Percentiles rank a stretch among this genome's conserved stretches.
phyloP scores from a whole-genome alignment of 23 red algal genomes.

The Gracilaria caudata region DNA sequence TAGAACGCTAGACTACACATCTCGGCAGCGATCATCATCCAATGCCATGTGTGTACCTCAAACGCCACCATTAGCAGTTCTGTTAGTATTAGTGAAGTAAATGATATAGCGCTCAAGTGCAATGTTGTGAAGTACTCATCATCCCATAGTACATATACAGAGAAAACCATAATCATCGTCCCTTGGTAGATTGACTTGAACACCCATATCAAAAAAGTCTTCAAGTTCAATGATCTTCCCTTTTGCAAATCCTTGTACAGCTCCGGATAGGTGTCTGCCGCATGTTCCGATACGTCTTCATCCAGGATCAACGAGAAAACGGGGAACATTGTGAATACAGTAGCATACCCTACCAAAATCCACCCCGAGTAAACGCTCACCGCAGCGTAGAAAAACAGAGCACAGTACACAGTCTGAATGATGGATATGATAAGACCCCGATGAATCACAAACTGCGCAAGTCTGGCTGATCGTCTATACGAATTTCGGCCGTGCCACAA shows the following conservation, averaged over 20 bases:
- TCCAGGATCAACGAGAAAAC: slow-evolving; percentile 94
- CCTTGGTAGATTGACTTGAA: slow-evolving; percentile 97
- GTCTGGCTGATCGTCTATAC: slow-evolving; percentile 87
- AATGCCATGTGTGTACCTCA: slow-evolving; percentile 89
- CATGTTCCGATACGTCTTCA: slow-evolving; percentile 82
- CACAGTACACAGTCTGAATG: slow-evolving; percentile 92
- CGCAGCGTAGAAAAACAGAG: slow-evolving; percentile 96
- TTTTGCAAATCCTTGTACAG: slow-evolving; percentile 95
- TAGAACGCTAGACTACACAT: slow-evolving; percentile 80
- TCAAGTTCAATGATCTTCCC: slow-evolving; percentile 92
- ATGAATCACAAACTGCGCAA: slow-evolving; percentile 99
- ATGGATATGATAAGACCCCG: slow-evolving; percentile 95
- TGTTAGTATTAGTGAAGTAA: slow-evolving; percentile 91
- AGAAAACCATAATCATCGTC: slow-evolving; percentile 96
- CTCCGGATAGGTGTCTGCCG: slow-evolving; percentile 93
- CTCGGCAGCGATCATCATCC: slow-evolving; percentile 86
- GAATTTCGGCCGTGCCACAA: slow-evolving; percentile 98
- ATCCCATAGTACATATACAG: slow-evolving; percentile 96
- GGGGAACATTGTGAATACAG: slow-evolving; percentile 96
- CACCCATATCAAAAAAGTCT: slow-evolving; percentile 93
- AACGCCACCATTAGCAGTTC: slow-evolving; percentile 95
- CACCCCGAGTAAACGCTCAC: slow-evolving; percentile 92
- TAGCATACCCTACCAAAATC: slow-evolving; percentile 96
- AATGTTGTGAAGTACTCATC: slow-evolving; percentile 93
- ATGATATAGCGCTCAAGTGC: slow-evolving; percentile 87